A percentile compares a stretch with the other conserved stretches of the same genome.
phyloP scores from a whole-genome alignment of 108 stramenopile genomes.

The Nannochloropsis oceanica region DNA sequence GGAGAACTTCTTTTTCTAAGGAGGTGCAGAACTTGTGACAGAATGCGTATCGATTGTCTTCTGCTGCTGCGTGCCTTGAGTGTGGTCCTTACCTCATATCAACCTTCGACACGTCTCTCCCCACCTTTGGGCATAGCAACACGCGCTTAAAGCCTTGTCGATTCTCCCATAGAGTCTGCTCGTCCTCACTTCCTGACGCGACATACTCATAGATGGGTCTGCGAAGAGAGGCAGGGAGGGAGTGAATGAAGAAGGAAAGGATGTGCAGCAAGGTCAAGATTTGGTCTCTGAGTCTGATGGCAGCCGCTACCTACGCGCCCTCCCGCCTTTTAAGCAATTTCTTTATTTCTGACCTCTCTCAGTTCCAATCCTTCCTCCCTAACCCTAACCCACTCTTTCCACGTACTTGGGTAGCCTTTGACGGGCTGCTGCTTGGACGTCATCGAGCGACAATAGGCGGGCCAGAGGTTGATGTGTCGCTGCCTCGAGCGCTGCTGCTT shows the following conservation, averaged over 20 bases:
- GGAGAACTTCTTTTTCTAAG: no score
- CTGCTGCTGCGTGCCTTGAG: no score
- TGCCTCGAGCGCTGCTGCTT: not conserved
- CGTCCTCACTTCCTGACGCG: slow-evolving; percentile 26
- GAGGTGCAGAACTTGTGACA: no score
- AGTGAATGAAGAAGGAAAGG: no score
- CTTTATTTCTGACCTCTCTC: no score
- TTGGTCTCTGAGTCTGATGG: no score
- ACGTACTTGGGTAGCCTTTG: not conserved
- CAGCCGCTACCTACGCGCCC: not conserved
- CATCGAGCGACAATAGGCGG: not conserved
- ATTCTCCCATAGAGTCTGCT: slow-evolving; percentile 30
- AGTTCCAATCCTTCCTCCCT: no score
- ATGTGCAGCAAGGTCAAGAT: no score
- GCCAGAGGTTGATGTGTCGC: not conserved
- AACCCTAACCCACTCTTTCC: not conserved
- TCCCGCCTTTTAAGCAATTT: not conserved
- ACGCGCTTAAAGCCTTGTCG: slow-evolving; percentile 20
- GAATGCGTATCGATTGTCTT: no score
- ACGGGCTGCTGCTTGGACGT: not conserved
- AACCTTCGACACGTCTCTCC: slow-evolving; percentile 12
- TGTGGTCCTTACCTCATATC: not conserved
- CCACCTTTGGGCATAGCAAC: slow-evolving; percentile 10
- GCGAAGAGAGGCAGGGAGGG: slow-evolving; percentile 6
- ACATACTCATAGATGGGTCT: slow-evolving; percentile 24